Evolutionary conservation across 345 rosid genomes (phyloP).

Genomic region (Gynandropsis gynandra): DNA sequence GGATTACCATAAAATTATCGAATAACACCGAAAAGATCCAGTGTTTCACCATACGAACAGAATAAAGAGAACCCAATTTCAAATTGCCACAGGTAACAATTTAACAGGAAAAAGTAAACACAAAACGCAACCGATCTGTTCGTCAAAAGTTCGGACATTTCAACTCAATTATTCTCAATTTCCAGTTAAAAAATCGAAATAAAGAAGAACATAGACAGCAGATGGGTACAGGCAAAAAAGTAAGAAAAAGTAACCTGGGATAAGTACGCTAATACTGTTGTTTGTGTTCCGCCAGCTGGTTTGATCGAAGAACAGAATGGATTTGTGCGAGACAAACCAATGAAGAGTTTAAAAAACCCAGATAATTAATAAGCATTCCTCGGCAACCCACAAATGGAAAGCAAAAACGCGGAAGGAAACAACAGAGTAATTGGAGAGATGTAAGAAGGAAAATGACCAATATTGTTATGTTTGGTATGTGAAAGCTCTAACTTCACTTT

Average conservation of each 20-base stretch:
- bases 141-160: constrained; percentile 15
- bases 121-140: not conserved
- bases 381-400: constrained; percentile 11
- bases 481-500: constrained; percentile 22
- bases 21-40: constrained; percentile 11
- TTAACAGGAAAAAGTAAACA: not conserved
- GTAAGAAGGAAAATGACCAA: constrained; percentile 20
- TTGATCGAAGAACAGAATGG: not conserved
- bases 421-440: constrained; percentile 19
- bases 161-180: not conserved
- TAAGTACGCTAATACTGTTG: constrained; percentile 7
- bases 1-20: constrained; percentile 2
- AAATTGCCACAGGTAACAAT: not conserved
- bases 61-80: constrained; percentile 10
- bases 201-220: constrained; percentile 3
- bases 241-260: constrained; percentile 20
- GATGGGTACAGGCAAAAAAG: not conserved
- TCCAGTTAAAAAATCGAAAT: not conserved
- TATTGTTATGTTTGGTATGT: constrained; percentile 15
- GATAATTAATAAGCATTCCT: not conserved
- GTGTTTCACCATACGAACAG: not conserved
- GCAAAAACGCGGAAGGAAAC: not conserved
- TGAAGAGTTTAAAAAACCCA: not conserved
- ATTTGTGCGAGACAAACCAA: not conserved
- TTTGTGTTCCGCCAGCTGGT: constrained; percentile 5